Evolutionary conservation across 1,284 basidiomycete species (phyloP), one percentile per base, ranked within the genome.

Genomic region (Pterulicium gracile): DNA sequence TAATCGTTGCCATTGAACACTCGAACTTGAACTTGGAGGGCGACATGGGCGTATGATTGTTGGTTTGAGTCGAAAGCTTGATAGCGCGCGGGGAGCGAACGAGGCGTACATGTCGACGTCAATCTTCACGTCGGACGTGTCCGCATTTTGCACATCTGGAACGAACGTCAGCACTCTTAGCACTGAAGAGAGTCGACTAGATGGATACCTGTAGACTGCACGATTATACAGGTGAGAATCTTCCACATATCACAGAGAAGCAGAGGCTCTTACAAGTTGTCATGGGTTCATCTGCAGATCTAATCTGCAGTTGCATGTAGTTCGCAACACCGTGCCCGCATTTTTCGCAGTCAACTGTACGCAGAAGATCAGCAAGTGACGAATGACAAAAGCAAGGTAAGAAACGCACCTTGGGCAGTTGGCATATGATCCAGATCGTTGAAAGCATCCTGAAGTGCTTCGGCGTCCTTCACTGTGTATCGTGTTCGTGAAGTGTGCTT

Each of bases 211-310:
- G 36, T 39, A 39, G 15, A 39, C 36, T 39, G 27, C 27, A 7
- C n/a, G n/a, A n/a, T n/a, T n/a, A n/a, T n/a, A n/a, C n/a, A n/a
- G n/a, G n/a, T n/a, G n/a, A n/a, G n/a, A n/a, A 32, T 7, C 27
- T 10, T 7, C 27, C 27, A 32, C 7, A 10, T n/a, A 32, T 39
- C 15, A 39, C n/a, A 10, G 36, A 10, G 15, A 39, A 39, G 7
- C 27, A 17, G 36, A 7, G 15, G 36, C n/a, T 39, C 36, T 4
- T 43, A 43, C 42, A 43, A 43, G 42, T 43, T 4, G 42, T 43
- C 52, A 54, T 52, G 1, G 51, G 52, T 20, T 54, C 52, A 15
- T 54, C 51, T n/a, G 51, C 52, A 40, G 52, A 54, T 13, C 51
- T 46, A 24, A 47, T 54, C 35, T 52, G 52, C 10, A 54, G 47